Percentiles rank a stretch among this genome's conserved stretches.
These are phyloP conservation scores for Batkoa obscura DNA, from an alignment of 371 early-diverging fungal genomes.

Conservation along the genomic window DNA sequence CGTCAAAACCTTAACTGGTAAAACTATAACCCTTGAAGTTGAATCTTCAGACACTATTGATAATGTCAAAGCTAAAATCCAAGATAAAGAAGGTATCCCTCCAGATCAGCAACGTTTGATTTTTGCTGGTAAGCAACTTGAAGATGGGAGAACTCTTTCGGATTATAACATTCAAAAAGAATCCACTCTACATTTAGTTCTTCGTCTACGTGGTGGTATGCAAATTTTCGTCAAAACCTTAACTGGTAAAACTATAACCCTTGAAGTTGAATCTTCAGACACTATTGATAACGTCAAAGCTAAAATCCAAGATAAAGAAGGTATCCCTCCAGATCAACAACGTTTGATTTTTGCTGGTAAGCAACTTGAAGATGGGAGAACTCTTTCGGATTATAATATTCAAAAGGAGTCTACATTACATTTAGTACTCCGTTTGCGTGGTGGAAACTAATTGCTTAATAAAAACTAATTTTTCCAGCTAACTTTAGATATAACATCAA, in stretches of 20 bases:
- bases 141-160: slow-evolving; percentile 70
- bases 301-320: slow-evolving; percentile 98
- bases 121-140: slow-evolving; percentile 95
- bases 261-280: slow-evolving; percentile 94
- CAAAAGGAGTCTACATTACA: slow-evolving; percentile 71
- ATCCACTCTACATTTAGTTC: slow-evolving; percentile 62
- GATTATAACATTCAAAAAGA: slow-evolving; percentile 84
- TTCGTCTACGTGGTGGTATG: slow-evolving; percentile 79
- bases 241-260: slow-evolving; percentile 95
- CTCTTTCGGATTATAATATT: slow-evolving; percentile 70
- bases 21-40: slow-evolving; percentile 96
- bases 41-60: slow-evolving; percentile 92
- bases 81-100: slow-evolving; percentile 84
- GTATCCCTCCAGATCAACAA: slow-evolving; percentile 30
- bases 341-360: slow-evolving; percentile 95
- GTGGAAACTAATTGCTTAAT: no score
- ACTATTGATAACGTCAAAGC: slow-evolving; percentile 90
- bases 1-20: slow-evolving; percentile 97
- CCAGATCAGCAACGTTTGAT: slow-evolving; percentile 64
- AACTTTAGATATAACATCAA: no score
- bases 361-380: slow-evolving; percentile 85
- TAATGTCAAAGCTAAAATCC: slow-evolving; percentile 93
- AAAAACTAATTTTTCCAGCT: no score
- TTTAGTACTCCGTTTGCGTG: slow-evolving; percentile 67
- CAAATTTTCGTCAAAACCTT: slow-evolving; percentile 97